Evolutionary conservation across 768 basidiomycete species (phyloP).

Genomic region (Termitomyces sp.): DNA sequence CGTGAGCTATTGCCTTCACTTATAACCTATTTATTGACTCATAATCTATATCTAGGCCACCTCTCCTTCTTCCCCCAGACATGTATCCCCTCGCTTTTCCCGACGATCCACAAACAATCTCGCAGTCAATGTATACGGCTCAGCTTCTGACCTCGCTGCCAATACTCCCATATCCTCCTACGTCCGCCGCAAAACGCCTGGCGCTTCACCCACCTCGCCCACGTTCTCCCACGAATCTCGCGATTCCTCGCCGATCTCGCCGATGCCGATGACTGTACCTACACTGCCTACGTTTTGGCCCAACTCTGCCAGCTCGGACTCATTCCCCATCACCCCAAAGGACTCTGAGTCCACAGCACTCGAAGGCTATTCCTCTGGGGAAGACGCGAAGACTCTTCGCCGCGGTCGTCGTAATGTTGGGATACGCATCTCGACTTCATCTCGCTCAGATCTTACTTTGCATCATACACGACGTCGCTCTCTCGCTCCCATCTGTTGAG

Average conservation of each 20-base stretch:
- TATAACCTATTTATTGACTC: background rate
- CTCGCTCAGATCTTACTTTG: conserved; percentile 27
- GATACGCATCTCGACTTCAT: conserved; percentile 41
- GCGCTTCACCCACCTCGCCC: conserved; percentile 66
- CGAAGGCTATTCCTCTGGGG: conserved; percentile 21
- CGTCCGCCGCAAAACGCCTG: conserved; percentile 76
- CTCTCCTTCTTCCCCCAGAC: conserved; percentile 34
- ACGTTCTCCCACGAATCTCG: conserved; percentile 50
- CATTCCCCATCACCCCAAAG: conserved; percentile 38
- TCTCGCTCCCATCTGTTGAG: conserved; percentile 24
- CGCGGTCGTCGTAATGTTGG: conserved; percentile 36
- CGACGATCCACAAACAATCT: conserved; percentile 43
- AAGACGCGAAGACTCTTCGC: conserved; percentile 25
- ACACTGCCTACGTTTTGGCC: conserved; percentile 56
- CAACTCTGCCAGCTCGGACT: conserved; percentile 39
- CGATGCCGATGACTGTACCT: conserved; percentile 59
- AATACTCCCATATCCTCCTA: conserved; percentile 79
- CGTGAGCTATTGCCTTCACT: conserved; percentile 18
- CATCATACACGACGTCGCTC: conserved; percentile 28
- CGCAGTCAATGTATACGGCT: conserved; percentile 45
- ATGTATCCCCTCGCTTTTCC: conserved; percentile 37
- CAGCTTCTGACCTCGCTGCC: conserved; percentile 49
- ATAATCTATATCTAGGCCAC: conserved; percentile 25
- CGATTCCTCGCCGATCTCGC: conserved; percentile 33
- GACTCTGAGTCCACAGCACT: conserved; percentile 26